These are phyloP conservation scores for Citrus trifoliata DNA, from an alignment of 345 rosid genomes.

Conservation along the genomic window DNA sequence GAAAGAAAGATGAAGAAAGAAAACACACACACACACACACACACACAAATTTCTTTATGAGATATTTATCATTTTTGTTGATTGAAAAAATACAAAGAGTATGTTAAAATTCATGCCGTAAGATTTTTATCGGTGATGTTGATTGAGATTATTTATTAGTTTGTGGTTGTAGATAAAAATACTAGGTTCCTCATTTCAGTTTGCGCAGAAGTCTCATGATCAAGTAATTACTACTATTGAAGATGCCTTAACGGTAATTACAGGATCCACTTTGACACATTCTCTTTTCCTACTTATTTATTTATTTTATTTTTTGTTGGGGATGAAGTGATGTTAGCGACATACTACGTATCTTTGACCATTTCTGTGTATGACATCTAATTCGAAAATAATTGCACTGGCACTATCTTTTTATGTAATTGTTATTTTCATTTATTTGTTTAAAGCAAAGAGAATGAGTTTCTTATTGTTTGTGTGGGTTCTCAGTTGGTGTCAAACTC, in stretches of 20 bases:
- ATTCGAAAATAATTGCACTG: neutral
- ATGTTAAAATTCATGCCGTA: neutral
- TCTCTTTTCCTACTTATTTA: neutral
- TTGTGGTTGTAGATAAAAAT: constrained; percentile 60
- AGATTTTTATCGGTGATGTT: neutral
- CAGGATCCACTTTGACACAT: neutral
- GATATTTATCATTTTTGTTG: constrained; percentile 11
- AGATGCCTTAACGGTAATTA: constrained; percentile 75
- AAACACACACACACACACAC: neutral
- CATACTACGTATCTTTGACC: neutral
- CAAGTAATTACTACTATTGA: constrained; percentile 59
- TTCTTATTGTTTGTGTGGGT: constrained; percentile 15
- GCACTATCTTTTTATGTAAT: neutral
- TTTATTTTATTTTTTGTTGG: neutral
- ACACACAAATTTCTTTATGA: neutral
- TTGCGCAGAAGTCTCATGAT: constrained; percentile 33
- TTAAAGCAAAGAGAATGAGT: neutral
- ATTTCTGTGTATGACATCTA: neutral
- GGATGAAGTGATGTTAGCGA: neutral
- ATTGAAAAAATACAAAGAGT: constrained; percentile 2
- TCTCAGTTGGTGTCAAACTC: constrained; percentile 67
- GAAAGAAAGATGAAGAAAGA: neutral
- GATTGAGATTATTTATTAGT: constrained; percentile 34
- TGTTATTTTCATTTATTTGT: neutral
- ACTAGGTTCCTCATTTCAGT: constrained; percentile 35